These are phyloP conservation scores for Phaeoacremonium minimum DNA, from an alignment of 2,329 filamentous ascomycete species.

Conservation along the genomic window DNA sequence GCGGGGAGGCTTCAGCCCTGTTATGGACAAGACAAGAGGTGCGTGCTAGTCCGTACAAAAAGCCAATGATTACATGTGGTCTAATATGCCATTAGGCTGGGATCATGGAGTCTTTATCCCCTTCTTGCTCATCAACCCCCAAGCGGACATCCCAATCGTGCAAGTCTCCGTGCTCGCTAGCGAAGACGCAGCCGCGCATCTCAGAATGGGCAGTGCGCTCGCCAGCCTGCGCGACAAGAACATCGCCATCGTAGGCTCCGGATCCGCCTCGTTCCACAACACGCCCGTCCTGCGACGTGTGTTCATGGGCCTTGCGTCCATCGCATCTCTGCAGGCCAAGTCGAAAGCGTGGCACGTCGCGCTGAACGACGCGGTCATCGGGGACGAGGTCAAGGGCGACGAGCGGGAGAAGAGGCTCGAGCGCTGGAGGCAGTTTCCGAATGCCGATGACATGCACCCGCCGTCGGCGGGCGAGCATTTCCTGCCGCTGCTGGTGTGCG, in stretches of 20 bases:
- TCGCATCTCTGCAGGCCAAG: conserved; percentile 16
- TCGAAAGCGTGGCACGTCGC: conserved; percentile 39
- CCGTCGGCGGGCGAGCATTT: conserved; percentile 52
- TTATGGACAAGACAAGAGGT: conserved; percentile 31
- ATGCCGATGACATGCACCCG: conserved; percentile 50
- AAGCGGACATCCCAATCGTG: conserved; percentile 49
- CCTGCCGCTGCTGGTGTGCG: conserved; percentile 48
- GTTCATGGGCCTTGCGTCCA: conserved; percentile 11
- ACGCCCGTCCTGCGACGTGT: conserved; percentile 39
- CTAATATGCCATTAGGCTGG: too few species aligned
- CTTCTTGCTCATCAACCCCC: conserved; percentile 47
- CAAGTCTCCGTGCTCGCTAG: conserved; percentile 50
- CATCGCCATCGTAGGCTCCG: conserved; percentile 56
- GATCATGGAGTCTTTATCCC: conserved; percentile 60
- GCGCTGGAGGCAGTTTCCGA: conserved; percentile 42
- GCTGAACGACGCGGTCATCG: conserved; percentile 33
- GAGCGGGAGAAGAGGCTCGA: conserved; percentile 34
- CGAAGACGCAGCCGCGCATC: conserved; percentile 44
- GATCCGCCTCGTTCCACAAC: conserved; percentile 56
- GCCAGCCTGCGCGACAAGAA: conserved; percentile 42
- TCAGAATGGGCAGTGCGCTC: conserved; percentile 50
- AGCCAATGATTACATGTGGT: too few species aligned
- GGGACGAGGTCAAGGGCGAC: conserved; percentile 20
- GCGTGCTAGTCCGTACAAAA: too few species aligned
- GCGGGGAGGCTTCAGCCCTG: conserved; percentile 36